Base-by-base conservation (phyloP, 2,329 filamentous ascomycete genomes). In the Coniosporium tulheliwenetii region DNA sequence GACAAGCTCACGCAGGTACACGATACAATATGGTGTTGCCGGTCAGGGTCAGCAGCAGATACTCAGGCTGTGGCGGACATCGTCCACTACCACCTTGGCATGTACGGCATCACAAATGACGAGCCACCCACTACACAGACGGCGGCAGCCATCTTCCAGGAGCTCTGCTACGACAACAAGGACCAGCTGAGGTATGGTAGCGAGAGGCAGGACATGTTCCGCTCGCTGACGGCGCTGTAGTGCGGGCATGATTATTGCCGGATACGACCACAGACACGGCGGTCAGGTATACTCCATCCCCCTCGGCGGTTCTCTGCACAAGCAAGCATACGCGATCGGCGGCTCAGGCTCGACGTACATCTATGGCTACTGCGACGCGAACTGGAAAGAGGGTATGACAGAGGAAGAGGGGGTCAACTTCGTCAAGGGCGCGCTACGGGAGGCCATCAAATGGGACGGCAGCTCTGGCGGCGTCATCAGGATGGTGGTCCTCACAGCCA, bases 1-100 rank as follows among this genome's bases (percentile, higher is more conserved):
- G 91, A 98, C 74, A 98, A 98, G 73, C 79, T 98, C 60, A 98
- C 91, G 55, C 83, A 87, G 70, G 89, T 98, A 45, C 84, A 93
- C 67, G 91, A 98, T 64, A 96, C 89, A 44, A 96, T 98, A 65
- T 98, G 91, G 91, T 98, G 91, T 70, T 98, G 91, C 70, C 81
- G 91, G 56, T 96, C 91, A 45, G 91, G 91, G 39, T 98, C 91
- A 19, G 91, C 91, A 30, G 91, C 91, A 50, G 91, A 98, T 59
- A 98, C 91, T 44, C 91, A 98, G 66, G 91, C 91, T 39, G 86
- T 98, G 38, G 91, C 91, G 44, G 91, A 98, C 57, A 95, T 98
- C 54, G 91, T 98, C 35, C 85, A 93, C 59, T 95, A 96, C 64
- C 85, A 98, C 61, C 74, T 98, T 40, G 84, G 85, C 53, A 77